Conservation (phyloP, 495 filamentous ascomycete genomes). For the Darksidea phi region DNA sequence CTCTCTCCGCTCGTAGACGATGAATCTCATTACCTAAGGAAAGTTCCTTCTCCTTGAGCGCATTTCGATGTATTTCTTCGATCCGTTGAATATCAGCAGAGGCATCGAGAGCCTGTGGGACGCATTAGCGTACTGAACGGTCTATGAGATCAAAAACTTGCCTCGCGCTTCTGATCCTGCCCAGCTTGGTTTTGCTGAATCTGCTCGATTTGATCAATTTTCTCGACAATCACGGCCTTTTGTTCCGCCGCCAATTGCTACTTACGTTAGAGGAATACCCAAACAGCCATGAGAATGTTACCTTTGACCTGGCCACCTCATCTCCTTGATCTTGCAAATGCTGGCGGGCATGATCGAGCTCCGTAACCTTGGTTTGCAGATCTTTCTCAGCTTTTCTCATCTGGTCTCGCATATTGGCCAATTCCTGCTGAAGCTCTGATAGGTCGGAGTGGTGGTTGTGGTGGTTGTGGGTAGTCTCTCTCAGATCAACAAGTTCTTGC, state of each 20-base stretch:
- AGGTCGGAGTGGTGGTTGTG: conserved; percentile 8
- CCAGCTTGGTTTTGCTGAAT: no score
- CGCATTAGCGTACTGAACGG: background rate
- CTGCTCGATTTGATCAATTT: no score
- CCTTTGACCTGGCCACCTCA: conserved; percentile 1
- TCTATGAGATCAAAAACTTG: background rate
- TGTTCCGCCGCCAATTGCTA: background rate
- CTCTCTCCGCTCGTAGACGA: conserved; percentile 13
- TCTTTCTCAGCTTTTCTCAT: conserved; percentile 13
- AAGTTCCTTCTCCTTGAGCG: conserved; percentile 5
- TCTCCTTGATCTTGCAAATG: conserved; percentile 2
- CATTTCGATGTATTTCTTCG: background rate
- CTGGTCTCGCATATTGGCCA: background rate
- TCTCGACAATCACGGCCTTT: no score
- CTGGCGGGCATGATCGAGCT: conserved; percentile 4
- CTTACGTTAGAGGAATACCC: background rate
- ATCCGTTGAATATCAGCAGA: background rate
- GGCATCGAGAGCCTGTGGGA: background rate
- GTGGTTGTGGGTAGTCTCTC: background rate
- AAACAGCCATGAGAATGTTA: background rate
- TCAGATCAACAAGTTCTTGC: conserved; percentile 8
- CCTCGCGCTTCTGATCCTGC: background rate
- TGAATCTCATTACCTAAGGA: conserved; percentile 12
- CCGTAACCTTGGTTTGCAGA: conserved; percentile 2
- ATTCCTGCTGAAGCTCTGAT: conserved; percentile 10